Evolutionary conservation across 306 rosid genomes (phyloP).

Genomic region (Boehmeria nivea): DNA sequence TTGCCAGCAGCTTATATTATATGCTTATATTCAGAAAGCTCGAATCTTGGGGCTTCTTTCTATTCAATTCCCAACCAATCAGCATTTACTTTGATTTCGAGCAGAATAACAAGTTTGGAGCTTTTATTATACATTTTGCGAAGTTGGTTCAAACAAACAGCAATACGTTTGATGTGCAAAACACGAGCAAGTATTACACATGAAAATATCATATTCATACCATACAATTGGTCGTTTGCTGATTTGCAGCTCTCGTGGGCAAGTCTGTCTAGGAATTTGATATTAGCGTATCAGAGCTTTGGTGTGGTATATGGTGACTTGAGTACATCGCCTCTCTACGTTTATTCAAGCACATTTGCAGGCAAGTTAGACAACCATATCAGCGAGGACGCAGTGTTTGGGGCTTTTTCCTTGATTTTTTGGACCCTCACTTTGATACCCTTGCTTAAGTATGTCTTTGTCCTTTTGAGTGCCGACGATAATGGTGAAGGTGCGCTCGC

Average conservation of each 20-base stretch:
- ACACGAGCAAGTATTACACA: too few relatives aligned
- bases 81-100: too few relatives aligned
- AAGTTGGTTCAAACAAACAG: too few relatives aligned
- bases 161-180: too few relatives aligned
- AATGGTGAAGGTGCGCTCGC: conserved; percentile 62
- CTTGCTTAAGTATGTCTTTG: conserved; percentile 63
- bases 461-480: conserved; percentile 79
- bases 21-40: too few relatives aligned
- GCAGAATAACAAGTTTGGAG: too few relatives aligned
- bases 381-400: conserved; percentile 66
- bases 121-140: too few relatives aligned
- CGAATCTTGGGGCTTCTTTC: too few relatives aligned
- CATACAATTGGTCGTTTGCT: not conserved
- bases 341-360: conserved; percentile 53
- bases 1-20: too few relatives aligned
- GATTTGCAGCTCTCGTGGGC: conserved; percentile 47
- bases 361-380: conserved; percentile 43
- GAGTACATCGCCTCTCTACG: conserved; percentile 85
- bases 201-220: too few relatives aligned
- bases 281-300: conserved; percentile 81
- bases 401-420: conserved; percentile 79
- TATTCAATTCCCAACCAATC: too few relatives aligned
- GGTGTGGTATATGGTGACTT: conserved; percentile 89
- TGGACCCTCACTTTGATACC: conserved; percentile 77
- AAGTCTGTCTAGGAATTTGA: conserved; percentile 44